These are phyloP conservation scores for Chaetomium sp. DNA, from an alignment of 2,329 filamentous ascomycete genomes.

Conservation along the genomic window DNA sequence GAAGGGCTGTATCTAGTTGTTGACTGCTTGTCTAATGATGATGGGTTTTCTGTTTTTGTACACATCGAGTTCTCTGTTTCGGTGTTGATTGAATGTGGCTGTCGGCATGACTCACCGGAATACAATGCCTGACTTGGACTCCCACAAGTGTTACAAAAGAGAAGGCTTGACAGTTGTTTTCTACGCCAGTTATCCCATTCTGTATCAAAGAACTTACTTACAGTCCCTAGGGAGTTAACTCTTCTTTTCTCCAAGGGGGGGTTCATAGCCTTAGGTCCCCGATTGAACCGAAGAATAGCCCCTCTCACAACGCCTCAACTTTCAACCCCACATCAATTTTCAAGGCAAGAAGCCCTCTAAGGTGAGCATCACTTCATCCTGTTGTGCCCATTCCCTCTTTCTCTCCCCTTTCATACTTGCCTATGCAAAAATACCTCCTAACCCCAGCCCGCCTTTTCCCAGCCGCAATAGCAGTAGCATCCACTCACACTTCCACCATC, in stretches of 20 bases:
- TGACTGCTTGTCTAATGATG: not conserved
- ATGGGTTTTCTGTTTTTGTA: not conserved
- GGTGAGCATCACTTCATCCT: not conserved
- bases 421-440: constrained; percentile 4
- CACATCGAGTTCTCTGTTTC: not conserved
- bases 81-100: not conserved
- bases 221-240: too few species aligned
- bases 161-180: not conserved
- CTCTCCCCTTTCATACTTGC: not conserved
- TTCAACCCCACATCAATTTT: not conserved
- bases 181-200: too few species aligned
- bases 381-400: not conserved
- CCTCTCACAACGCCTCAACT: not conserved
- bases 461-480: not conserved
- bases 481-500: not conserved
- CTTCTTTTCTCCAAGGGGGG: too few species aligned
- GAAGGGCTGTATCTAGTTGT: constrained; percentile 8
- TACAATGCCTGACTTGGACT: not conserved
- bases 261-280: not conserved
- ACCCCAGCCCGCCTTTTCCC: not conserved
- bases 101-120: constrained; percentile 14
- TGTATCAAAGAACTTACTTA: not conserved
- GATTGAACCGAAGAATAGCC: constrained; percentile 15
- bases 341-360: not conserved
- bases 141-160: not conserved